These are phyloP conservation scores for Primulina huaijiensis DNA, from an alignment of 257 asterid species.

Conservation along the genomic window DNA sequence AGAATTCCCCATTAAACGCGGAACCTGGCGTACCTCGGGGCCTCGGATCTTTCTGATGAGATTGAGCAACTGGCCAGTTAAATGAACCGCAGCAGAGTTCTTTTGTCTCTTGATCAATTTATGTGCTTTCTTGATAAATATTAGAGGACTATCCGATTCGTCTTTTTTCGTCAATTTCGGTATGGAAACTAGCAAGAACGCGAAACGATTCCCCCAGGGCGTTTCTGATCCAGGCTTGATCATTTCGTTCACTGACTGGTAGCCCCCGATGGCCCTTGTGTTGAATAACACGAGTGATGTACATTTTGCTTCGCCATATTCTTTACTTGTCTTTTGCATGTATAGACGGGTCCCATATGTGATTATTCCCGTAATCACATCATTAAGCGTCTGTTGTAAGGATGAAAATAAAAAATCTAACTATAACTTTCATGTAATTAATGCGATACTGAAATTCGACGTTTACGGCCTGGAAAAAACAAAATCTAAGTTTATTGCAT, in stretches of 20 bases:
- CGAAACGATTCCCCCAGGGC: constrained; percentile 74
- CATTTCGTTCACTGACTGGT: constrained; percentile 64
- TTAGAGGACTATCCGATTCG: constrained; percentile 36
- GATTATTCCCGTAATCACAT: constrained; percentile 58
- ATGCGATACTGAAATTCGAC: too few species aligned
- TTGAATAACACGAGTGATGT: constrained; percentile 57
- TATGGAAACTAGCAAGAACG: constrained; percentile 47
- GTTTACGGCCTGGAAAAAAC: too few species aligned
- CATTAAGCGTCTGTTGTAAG: constrained; percentile 59
- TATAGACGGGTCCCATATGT: constrained; percentile 51
- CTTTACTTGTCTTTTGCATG: constrained; percentile 40
- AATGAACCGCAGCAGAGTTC: constrained; percentile 46
- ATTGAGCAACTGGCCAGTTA: constrained; percentile 49
- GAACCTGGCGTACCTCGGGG: constrained; percentile 45
- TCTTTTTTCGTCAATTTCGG: constrained; percentile 33
- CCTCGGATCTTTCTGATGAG: constrained; percentile 39
- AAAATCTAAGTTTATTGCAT: too few species aligned
- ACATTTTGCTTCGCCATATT: constrained; percentile 31
- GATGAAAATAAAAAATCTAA: too few species aligned
- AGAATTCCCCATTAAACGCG: neutral
- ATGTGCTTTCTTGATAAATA: constrained; percentile 43
- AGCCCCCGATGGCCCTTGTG: constrained; percentile 58
- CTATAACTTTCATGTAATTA: too few species aligned
- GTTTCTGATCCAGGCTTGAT: constrained; percentile 44
- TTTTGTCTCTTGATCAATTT: constrained; percentile 43